Conservation (phyloP, 2,329 filamentous ascomycete genomes). For the Thyridium curvatum region DNA sequence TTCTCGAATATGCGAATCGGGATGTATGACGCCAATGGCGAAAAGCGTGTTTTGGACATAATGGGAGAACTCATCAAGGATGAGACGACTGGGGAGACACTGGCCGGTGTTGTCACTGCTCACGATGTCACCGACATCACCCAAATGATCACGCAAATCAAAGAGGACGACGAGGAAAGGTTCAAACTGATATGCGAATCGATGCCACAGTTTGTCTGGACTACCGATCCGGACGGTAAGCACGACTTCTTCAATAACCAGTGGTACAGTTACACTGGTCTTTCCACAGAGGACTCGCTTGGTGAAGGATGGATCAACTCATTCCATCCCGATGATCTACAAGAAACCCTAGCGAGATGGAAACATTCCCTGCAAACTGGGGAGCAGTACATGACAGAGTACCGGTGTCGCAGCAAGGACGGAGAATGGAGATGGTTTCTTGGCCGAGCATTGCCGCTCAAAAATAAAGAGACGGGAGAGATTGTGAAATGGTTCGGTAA, state of each 20-base stretch:
- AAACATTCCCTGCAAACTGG: slow-evolving; percentile 58
- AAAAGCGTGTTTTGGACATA: slow-evolving; percentile 55
- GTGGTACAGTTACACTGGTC: slow-evolving; percentile 77
- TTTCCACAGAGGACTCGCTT: slow-evolving; percentile 54
- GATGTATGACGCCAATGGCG: slow-evolving; percentile 47
- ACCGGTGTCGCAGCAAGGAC: slow-evolving; percentile 58
- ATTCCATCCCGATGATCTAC: slow-evolving; percentile 66
- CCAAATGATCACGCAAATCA: slow-evolving; percentile 63
- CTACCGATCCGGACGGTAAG: slow-evolving; percentile 56
- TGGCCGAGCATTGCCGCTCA: slow-evolving; percentile 62
- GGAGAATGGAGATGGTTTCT: slow-evolving; percentile 78
- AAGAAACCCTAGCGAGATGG: slow-evolving; percentile 51
- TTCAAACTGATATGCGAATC: slow-evolving; percentile 73
- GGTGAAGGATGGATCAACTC: slow-evolving; percentile 56
- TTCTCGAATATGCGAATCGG: slow-evolving; percentile 57
- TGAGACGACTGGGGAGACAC: slow-evolving; percentile 60
- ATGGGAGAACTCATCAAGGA: slow-evolving; percentile 63
- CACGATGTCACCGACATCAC: slow-evolving; percentile 67
- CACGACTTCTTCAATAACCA: slow-evolving; percentile 70
- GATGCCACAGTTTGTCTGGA: slow-evolving; percentile 70
- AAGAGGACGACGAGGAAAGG: slow-evolving; percentile 63
- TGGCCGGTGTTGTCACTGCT: slow-evolving; percentile 66
- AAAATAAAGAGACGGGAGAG: slow-evolving; percentile 55
- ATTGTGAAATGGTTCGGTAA: slow-evolving; percentile 74
- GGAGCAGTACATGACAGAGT: slow-evolving; percentile 63